Percentiles rank a stretch among this genome's conserved stretches.
Conservation (phyloP, 1,139 yeast species). For the Chernovozyma aurita region DNA sequence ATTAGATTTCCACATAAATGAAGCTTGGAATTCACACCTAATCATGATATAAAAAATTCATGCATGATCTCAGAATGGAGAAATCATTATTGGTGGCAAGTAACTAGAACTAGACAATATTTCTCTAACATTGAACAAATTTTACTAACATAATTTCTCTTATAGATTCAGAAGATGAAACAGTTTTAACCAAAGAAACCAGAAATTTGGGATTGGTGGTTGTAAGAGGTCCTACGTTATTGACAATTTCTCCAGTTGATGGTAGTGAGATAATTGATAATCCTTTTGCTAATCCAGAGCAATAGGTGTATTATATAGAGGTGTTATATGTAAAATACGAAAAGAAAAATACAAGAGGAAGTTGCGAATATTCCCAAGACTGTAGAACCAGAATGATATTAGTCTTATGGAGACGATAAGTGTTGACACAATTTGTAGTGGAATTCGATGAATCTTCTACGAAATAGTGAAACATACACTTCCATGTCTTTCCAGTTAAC, state of each 20-base stretch:
- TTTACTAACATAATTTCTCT: too few relatives aligned
- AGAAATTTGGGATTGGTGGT: conserved; percentile 74
- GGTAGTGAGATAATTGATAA: conserved; percentile 78
- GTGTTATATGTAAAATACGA: too few relatives aligned
- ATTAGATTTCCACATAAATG: too few relatives aligned
- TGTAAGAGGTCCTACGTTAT: conserved; percentile 78
- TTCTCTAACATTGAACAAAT: conserved; percentile 27
- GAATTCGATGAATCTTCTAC: too few relatives aligned
- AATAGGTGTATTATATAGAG: conserved; percentile 1
- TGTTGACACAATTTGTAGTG: too few relatives aligned
- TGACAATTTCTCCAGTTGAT: conserved; percentile 78
- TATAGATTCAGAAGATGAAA: conserved; percentile 61
- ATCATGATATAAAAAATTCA: neutral
- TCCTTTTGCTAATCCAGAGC: conserved; percentile 44
- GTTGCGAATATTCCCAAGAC: neutral
- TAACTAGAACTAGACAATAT: neutral
- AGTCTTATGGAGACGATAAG: neutral
- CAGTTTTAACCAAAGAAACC: conserved; percentile 45
- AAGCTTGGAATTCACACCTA: neutral
- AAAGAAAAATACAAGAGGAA: neutral
- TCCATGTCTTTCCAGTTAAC: too few relatives aligned
- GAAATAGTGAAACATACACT: too few relatives aligned
- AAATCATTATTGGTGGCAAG: neutral
- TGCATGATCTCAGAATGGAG: too few relatives aligned
- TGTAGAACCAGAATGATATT: too few relatives aligned